These are phyloP conservation scores for Pseudohalonectria lignicola DNA, from an alignment of 2,329 filamentous ascomycete genomes.

Conservation along the genomic window DNA sequence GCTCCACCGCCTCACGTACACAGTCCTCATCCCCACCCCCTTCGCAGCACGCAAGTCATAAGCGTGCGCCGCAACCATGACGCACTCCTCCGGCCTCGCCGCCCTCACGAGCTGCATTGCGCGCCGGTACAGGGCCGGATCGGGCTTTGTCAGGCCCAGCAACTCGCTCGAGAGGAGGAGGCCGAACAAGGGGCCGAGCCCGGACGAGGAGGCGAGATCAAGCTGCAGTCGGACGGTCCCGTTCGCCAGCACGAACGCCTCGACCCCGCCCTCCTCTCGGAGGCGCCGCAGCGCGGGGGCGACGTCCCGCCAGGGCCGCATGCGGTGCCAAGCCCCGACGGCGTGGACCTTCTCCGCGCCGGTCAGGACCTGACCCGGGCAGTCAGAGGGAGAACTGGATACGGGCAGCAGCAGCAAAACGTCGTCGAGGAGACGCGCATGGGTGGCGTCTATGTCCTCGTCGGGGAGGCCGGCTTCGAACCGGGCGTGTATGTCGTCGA, in stretches of 20 bases:
- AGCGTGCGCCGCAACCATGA: not conserved
- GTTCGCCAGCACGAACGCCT: constrained; percentile 28
- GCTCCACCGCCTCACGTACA: not conserved
- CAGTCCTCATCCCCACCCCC: not conserved
- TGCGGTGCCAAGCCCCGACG: constrained; percentile 33
- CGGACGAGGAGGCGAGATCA: not conserved
- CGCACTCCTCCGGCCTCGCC: not conserved
- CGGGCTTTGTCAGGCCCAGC: not conserved
- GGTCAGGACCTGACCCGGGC: not conserved
- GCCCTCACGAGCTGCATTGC: not conserved
- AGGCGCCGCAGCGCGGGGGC: constrained; percentile 25
- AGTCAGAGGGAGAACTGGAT: not conserved
- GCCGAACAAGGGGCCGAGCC: not conserved
- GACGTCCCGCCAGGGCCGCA: constrained; percentile 41
- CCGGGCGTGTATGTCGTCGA: constrained; percentile 28
- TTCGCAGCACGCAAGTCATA: not conserved
- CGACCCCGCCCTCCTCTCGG: too few relatives aligned
- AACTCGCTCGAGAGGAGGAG: not conserved
- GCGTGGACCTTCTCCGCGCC: not conserved
- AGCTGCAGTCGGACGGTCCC: not conserved
- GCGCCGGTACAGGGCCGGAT: not conserved
- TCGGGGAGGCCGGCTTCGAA: constrained; percentile 19
- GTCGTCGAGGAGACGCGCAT: constrained; percentile 24
- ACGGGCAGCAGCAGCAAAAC: constrained; percentile 14
- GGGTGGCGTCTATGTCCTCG: constrained; percentile 42